Evolutionary conservation across 2,329 filamentous ascomycete genomes (phyloP).

Genomic region (Teratosphaeria nubilosa): DNA sequence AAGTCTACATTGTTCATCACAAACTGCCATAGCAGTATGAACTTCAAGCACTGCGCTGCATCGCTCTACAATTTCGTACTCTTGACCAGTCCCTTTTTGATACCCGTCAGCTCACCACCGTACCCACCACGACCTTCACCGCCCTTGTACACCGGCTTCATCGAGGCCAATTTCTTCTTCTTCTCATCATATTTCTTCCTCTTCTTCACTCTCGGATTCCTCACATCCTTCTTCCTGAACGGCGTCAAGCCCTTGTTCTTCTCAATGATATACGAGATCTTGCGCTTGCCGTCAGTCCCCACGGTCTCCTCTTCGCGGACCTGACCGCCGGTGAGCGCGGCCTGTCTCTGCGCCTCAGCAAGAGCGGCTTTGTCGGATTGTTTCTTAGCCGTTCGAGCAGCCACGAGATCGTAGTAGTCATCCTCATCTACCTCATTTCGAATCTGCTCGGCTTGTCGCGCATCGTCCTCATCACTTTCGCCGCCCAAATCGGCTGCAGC

Average conservation of each 20-base stretch:
- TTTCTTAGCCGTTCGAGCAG: slow-evolving; percentile 51
- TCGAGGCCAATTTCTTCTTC: slow-evolving; percentile 89
- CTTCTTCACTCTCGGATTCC: slow-evolving; percentile 97
- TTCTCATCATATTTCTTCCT: slow-evolving; percentile 91
- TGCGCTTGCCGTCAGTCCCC: slow-evolving; percentile 76
- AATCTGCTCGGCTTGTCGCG: slow-evolving; percentile 43
- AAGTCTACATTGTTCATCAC: neutral
- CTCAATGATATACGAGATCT: slow-evolving; percentile 86
- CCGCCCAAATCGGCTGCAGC: slow-evolving; percentile 59
- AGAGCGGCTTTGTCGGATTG: slow-evolving; percentile 68
- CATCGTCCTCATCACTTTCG: slow-evolving; percentile 57
- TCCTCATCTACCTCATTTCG: slow-evolving; percentile 45
- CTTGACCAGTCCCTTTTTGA: slow-evolving; percentile 88
- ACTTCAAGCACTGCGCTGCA: neutral
- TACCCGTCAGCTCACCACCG: slow-evolving; percentile 84
- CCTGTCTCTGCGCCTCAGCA: slow-evolving; percentile 46
- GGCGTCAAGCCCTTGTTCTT: slow-evolving; percentile 96
- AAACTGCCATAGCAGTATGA: neutral
- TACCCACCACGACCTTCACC: slow-evolving; percentile 79
- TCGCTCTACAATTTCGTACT: slow-evolving; percentile 68
- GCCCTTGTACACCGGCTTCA: slow-evolving; percentile 77
- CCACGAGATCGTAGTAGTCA: slow-evolving; percentile 86
- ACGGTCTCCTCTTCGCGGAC: slow-evolving; percentile 60
- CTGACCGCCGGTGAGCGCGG: slow-evolving; percentile 46
- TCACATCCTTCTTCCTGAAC: slow-evolving; percentile 81